Evolutionary conservation across 805 yeast genomes (phyloP).

Genomic region (Ogataea philodendri): DNA sequence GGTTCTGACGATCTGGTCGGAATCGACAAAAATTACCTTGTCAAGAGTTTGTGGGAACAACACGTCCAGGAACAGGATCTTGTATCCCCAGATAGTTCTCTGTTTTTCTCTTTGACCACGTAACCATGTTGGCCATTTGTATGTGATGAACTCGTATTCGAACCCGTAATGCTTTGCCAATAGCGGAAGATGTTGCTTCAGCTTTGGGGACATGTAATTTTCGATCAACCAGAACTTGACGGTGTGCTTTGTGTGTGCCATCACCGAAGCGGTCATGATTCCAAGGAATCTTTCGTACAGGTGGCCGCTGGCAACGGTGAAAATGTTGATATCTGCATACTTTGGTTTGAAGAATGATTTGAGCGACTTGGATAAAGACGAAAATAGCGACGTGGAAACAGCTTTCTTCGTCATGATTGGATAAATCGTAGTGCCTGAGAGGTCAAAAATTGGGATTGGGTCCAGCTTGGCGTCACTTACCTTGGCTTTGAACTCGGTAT

Average conservation of each 20-base stretch:
- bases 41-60: slow-evolving; percentile 76
- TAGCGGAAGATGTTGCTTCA: slow-evolving; percentile 57
- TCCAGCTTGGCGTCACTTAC: background rate
- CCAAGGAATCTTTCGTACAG: slow-evolving; percentile 69
- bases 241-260: slow-evolving; percentile 57
- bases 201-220: slow-evolving; percentile 70
- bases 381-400: background rate
- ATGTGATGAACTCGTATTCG: slow-evolving; percentile 73
- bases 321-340: slow-evolving; percentile 71
- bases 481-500: slow-evolving; percentile 1
- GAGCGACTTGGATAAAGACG: background rate
- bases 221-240: slow-evolving; percentile 88
- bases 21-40: slow-evolving; percentile 81
- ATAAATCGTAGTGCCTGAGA: slow-evolving; percentile 42
- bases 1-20: slow-evolving; percentile 77
- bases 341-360: slow-evolving; percentile 9
- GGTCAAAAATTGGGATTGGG: slow-evolving; percentile 3
- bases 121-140: slow-evolving; percentile 92
- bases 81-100: slow-evolving; percentile 84
- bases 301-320: slow-evolving; percentile 81
- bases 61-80: slow-evolving; percentile 81
- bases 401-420: slow-evolving; percentile 41
- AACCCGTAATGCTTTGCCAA: slow-evolving; percentile 60
- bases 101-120: slow-evolving; percentile 74
- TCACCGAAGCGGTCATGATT: slow-evolving; percentile 80